Evolutionary conservation across 192 early-diverging fungal genomes (phyloP).

Genomic region (Coemansia sp.): DNA sequence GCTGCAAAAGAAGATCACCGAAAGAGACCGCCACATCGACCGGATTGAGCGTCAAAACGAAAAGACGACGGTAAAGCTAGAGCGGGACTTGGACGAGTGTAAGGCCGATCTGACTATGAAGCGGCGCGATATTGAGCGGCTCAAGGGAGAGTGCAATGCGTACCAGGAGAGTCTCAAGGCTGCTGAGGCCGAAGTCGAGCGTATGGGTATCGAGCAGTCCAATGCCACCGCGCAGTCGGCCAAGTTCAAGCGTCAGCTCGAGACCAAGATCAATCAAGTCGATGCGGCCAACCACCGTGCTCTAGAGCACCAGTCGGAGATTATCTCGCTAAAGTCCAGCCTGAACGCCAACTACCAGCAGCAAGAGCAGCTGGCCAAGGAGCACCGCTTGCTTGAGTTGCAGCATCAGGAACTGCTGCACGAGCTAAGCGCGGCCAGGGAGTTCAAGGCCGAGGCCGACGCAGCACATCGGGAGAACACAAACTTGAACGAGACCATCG

Average conservation of each 20-base stretch:
- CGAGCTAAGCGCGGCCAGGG: slow-evolving; percentile 32
- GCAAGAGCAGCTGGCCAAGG: slow-evolving; percentile 29
- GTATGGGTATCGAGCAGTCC: slow-evolving; percentile 35
- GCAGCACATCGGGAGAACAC: slow-evolving; percentile 29
- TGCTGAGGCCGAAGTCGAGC: slow-evolving; percentile 45
- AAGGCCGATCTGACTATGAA: slow-evolving; percentile 47
- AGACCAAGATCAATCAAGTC: slow-evolving; percentile 27
- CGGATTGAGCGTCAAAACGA: slow-evolving; percentile 41
- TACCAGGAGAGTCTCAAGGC: slow-evolving; percentile 25
- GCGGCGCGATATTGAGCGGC: slow-evolving; percentile 53
- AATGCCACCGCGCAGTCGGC: slow-evolving; percentile 32
- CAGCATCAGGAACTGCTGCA: slow-evolving; percentile 34
- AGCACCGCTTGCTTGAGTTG: slow-evolving; percentile 33
- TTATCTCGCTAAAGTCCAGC: slow-evolving; percentile 25
- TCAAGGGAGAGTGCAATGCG: slow-evolving; percentile 26
- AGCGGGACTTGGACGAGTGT: slow-evolving; percentile 48
- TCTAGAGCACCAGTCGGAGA: slow-evolving; percentile 38
- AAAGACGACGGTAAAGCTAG: slow-evolving; percentile 22
- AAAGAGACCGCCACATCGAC: slow-evolving; percentile 37
- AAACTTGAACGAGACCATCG: slow-evolving; percentile 33
- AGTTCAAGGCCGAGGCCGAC: slow-evolving; percentile 31
- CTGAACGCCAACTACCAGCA: slow-evolving; percentile 38
- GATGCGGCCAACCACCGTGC: slow-evolving; percentile 23
- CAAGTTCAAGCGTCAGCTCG: slow-evolving; percentile 40
- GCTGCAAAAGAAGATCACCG: slow-evolving; percentile 32